Evolutionary conservation across 306 rosid genomes (phyloP), one percentile per base, ranked within the genome.

Genomic region (Fragaria ananassa): DNA sequence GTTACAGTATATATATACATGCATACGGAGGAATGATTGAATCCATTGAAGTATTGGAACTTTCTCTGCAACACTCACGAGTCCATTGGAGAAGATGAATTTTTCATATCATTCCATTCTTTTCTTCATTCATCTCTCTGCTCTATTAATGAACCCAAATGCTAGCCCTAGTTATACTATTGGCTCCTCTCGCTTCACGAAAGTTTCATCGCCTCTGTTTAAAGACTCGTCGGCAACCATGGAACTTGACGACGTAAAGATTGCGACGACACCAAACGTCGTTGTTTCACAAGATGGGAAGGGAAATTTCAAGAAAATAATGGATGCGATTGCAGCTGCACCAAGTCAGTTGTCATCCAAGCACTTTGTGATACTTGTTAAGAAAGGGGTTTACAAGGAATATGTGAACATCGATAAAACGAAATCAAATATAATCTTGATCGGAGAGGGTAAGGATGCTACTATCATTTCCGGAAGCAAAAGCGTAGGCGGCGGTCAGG

Each of bases 371-470:
- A 72, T 79, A 21, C n/a, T 49, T 19, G 57, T 79, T 8, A 79
- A 63, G 49, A 62, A 29, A 25, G 77, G 77, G 13, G 31, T 78
- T 23, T 71, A 78, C 50, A 17, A 50, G 5, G 81, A 78, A 45
- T 47, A 72, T 13, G 82, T 79, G 29, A 27, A 78, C 15, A 29
- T 78, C 11, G 49, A 49, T 11, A 12, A 13, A 8, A 23, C 31
- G 0, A 79, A 49, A 54, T 37, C 27, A 12, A 79, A 72, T 53
- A 25, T 71, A 66, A 58, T 72, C 9, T 3, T 79, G 14, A 64
- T 79, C 3, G 77, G 81, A 23, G 81, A 79, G 37, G 77, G 82
- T 15, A 79, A 61, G 73, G 46, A 79, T 13, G 57, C 17, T 6
- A 79, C 77, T 19, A 34, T 42, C 4, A 57, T 71, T 21, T 47